phyloP scores from a whole-genome alignment of 306 rosid genomes.

The Prunus kanzakura region DNA sequence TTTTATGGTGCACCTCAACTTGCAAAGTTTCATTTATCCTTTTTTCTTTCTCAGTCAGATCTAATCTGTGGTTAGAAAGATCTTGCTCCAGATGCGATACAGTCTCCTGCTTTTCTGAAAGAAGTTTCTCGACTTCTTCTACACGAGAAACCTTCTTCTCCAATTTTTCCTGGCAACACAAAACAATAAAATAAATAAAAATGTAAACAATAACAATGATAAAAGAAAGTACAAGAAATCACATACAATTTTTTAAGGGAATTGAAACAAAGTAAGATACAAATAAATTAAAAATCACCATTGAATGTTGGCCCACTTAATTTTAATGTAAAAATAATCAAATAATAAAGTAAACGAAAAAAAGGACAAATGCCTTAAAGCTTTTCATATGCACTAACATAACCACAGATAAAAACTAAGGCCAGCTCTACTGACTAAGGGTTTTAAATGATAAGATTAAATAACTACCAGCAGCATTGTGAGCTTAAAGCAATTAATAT shows the following conservation, averaged over 20 bases:
- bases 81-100: conserved; percentile 60
- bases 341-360: neutral
- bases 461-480: neutral
- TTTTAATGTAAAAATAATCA: neutral
- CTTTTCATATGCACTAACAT: neutral
- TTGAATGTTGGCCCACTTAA: neutral
- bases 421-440: neutral
- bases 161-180: conserved; percentile 54
- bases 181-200: neutral
- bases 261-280: neutral
- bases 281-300: neutral
- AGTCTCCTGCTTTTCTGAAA: conserved; percentile 53
- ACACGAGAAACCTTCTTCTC: conserved; percentile 58
- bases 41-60: conserved; percentile 66
- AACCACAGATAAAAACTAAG: neutral
- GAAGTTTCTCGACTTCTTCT: conserved; percentile 50
- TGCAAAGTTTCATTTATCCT: conserved; percentile 52
- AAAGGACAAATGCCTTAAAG: neutral
- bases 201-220: neutral
- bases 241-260: neutral
- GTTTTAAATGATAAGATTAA: too few species aligned
- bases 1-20: conserved; percentile 52
- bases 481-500: neutral
- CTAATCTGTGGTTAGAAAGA: conserved; percentile 57
- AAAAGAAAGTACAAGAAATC: neutral